Conservation (phyloP, 2,329 filamentous ascomycete species). For the Lachnellula arida region DNA sequence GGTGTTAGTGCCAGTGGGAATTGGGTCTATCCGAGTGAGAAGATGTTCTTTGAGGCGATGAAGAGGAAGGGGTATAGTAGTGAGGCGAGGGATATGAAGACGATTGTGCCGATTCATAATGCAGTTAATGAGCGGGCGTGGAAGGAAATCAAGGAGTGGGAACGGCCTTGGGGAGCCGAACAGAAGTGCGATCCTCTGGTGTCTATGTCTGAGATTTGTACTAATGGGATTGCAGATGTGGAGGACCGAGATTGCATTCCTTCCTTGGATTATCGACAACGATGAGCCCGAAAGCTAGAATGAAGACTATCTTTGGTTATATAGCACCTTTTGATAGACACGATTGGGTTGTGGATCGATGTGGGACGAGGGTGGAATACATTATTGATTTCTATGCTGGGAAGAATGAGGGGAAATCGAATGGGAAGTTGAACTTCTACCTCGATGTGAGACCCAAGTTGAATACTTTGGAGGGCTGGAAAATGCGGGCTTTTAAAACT, state of each 20-base stretch:
- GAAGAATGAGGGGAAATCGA: slow-evolving; percentile 35
- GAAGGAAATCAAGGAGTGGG: slow-evolving; percentile 88
- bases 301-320: slow-evolving; percentile 85
- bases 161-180: slow-evolving; percentile 58
- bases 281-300: slow-evolving; percentile 76
- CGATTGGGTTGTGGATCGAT: slow-evolving; percentile 95
- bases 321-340: slow-evolving; percentile 89
- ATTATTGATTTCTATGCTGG: slow-evolving; percentile 98
- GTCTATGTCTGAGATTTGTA: not conserved
- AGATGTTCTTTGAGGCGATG: slow-evolving; percentile 98
- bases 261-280: slow-evolving; percentile 69
- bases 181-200: slow-evolving; percentile 45
- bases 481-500: slow-evolving; percentile 55
- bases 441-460: slow-evolving; percentile 65
- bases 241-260: slow-evolving; percentile 74
- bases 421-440: slow-evolving; percentile 56
- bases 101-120: slow-evolving; percentile 95
- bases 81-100: slow-evolving; percentile 71
- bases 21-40: slow-evolving; percentile 96
- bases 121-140: slow-evolving; percentile 97
- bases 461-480: slow-evolving; percentile 62
- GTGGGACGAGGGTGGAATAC: slow-evolving; percentile 81
- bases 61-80: slow-evolving; percentile 79
- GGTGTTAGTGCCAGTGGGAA: slow-evolving; percentile 68
- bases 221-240: slow-evolving; percentile 46